Evolutionary conservation across 495 filamentous ascomycete genomes (phyloP), one percentile per base, ranked within the genome.

Genomic region (Daldinia vernicosa): DNA sequence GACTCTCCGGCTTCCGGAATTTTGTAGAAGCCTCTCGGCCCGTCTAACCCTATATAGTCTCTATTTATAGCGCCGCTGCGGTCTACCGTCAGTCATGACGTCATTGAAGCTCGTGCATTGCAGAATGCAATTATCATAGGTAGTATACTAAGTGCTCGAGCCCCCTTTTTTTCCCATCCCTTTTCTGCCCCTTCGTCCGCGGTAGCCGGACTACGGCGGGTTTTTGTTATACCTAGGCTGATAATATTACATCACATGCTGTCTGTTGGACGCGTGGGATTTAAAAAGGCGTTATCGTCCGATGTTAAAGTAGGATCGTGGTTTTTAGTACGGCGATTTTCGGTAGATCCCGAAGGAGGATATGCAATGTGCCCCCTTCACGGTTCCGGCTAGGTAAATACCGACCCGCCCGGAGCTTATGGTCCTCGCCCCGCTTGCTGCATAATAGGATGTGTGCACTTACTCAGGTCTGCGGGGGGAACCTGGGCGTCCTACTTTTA

Each of bases 41-140:
- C 40, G 43, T 47, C 43, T 47, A 22, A 4, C 17, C 19, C 43
- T 47, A 27, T 27, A 4, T 4, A 30, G 50, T 53, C 50, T 56
- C 32, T 33, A 6, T 37, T 55, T 14, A 45, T n/a, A 32, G 19
- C 5, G 60, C 12, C 22, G 47, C 32, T 12, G 60, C 47, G 2
- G 12, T 5, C 22, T 7, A 30, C 14, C 26, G 8, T 2, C 22
- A 5, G 24, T 37, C 5, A 14, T 64, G 67, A 65, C 60, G 60
- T 70, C 67, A 70, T 64, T 71, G 68, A 66, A 32, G 68, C 33
- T 66, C 35, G 62, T 62, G 62, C 62, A 3, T 56, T 61, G 28
- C 51, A 32, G 24, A 39, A 24, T 55, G 17, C 39, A 7, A 33
- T 32, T 30, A 52, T 51, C 15, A 27, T n/a, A n/a, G n/a, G n/a